A percentile compares a stretch with the other conserved stretches of the same genome.
phyloP scores from a whole-genome alignment of 1,284 basidiomycete genomes.

The Ganoderma leucocontextum region DNA sequence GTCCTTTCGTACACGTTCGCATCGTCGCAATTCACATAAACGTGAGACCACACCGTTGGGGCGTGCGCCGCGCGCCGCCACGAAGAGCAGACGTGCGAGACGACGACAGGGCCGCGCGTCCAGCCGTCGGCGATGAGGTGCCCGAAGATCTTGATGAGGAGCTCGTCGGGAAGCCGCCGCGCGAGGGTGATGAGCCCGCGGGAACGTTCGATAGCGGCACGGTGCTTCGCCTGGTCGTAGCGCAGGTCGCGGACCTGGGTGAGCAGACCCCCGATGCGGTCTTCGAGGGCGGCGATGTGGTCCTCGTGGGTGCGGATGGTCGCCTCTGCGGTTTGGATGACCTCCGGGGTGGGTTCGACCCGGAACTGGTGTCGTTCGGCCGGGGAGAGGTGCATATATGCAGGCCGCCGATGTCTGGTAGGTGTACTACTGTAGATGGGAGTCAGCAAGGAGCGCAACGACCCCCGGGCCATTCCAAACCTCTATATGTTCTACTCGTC shows the following conservation, averaged over 20 bases:
- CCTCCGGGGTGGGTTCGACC: slow-evolving; percentile 40
- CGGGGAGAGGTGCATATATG: slow-evolving; percentile 12
- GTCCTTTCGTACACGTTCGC: slow-evolving; percentile 53
- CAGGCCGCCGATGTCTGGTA: not conserved
- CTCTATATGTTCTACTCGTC: not conserved
- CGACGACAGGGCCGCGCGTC: slow-evolving; percentile 61
- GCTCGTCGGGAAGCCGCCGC: slow-evolving; percentile 60
- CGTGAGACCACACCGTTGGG: slow-evolving; percentile 65
- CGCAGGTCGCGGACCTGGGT: slow-evolving; percentile 53
- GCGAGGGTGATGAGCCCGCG: slow-evolving; percentile 63
- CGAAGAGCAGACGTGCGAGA: slow-evolving; percentile 66
- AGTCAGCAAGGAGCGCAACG: not conserved
- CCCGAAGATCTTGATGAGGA: slow-evolving; percentile 64
- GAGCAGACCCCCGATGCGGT: slow-evolving; percentile 51
- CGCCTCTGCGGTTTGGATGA: slow-evolving; percentile 40
- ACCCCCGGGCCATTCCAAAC: not conserved
- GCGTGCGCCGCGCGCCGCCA: slow-evolving; percentile 63
- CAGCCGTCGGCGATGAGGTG: slow-evolving; percentile 59
- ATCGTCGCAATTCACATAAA: slow-evolving; percentile 60
- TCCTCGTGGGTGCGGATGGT: slow-evolving; percentile 51
- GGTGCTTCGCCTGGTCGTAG: slow-evolving; percentile 49
- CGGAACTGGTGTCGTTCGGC: slow-evolving; percentile 32
- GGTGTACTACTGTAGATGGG: not conserved
- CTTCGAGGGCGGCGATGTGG: slow-evolving; percentile 51
- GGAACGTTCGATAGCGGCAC: slow-evolving; percentile 52